phyloP scores from a whole-genome alignment of 2,329 filamentous ascomycete genomes.

The Cyphellophora attinorum region DNA sequence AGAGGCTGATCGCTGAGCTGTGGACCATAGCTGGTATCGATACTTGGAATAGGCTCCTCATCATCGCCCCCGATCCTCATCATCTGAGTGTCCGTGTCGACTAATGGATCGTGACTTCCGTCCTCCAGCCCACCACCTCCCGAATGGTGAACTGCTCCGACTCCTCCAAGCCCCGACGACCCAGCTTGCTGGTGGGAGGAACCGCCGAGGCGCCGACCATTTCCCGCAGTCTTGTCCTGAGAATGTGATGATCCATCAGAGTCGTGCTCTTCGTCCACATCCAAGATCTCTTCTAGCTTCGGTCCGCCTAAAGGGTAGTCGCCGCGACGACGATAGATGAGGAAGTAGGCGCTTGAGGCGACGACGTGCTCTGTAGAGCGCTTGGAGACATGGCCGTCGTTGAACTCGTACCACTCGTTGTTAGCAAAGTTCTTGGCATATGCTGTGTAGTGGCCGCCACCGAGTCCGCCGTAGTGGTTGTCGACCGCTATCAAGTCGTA shows the following conservation, averaged over 20 bases:
- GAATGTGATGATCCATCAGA: constrained; percentile 35
- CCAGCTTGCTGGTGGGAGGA: constrained; percentile 82
- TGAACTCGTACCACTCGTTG: constrained; percentile 89
- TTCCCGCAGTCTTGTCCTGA: constrained; percentile 56
- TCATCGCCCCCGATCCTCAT: neutral
- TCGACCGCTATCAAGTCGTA: constrained; percentile 96
- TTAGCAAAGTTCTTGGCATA: constrained; percentile 89
- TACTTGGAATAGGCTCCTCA: neutral
- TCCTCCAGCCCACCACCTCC: constrained; percentile 48
- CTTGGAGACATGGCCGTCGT: constrained; percentile 68
- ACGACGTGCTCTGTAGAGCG: constrained; percentile 55
- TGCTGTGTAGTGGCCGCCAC: constrained; percentile 93
- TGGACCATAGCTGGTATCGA: neutral
- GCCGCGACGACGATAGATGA: constrained; percentile 90
- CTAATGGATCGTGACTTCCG: constrained; percentile 9
- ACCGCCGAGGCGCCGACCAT: constrained; percentile 78
- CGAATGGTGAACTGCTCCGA: constrained; percentile 62
- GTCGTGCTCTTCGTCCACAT: constrained; percentile 46
- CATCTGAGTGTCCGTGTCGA: neutral
- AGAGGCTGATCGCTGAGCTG: neutral
- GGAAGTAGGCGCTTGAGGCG: constrained; percentile 72
- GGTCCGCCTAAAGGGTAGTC: constrained; percentile 67
- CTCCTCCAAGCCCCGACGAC: constrained; percentile 76
- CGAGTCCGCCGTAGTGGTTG: constrained; percentile 87
- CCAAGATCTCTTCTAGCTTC: constrained; percentile 61